Evolutionary conservation across 306 rosid genomes (phyloP).

Genomic region (Styphnolobium japonicum): DNA sequence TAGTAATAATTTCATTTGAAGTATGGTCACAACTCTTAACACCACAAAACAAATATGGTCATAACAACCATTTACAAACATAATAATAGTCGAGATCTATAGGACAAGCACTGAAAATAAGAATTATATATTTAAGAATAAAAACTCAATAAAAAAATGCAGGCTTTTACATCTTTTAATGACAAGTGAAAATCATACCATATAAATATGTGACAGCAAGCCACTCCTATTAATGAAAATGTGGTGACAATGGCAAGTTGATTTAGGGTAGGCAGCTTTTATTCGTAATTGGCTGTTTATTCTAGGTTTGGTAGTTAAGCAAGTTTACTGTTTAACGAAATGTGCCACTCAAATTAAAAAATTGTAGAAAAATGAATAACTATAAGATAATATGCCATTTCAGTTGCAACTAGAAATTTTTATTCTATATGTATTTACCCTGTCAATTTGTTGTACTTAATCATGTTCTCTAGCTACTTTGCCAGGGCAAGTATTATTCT

Average conservation of each 20-base stretch:
- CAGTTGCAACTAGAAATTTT: neutral
- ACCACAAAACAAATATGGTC: neutral
- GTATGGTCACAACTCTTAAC: neutral
- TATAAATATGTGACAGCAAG: neutral
- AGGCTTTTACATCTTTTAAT: neutral
- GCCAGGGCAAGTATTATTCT: neutral
- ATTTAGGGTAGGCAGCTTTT: neutral
- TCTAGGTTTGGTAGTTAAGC: neutral
- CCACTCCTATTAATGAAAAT: neutral
- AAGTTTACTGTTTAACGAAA: slow-evolving; percentile 5
- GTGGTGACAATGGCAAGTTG: neutral
- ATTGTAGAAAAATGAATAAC: neutral
- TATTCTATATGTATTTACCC: neutral
- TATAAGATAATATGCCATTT: neutral
- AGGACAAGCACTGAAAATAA: neutral
- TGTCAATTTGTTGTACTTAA: neutral
- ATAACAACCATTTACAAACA: neutral
- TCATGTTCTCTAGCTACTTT: neutral
- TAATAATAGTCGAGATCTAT: neutral
- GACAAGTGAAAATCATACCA: slow-evolving; percentile 2
- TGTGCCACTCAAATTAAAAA: neutral
- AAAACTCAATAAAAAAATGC: neutral
- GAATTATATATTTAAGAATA: neutral
- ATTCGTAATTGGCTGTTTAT: neutral
- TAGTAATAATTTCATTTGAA: neutral